Conservation (phyloP, 2,329 filamentous ascomycete species). For the Xylaria sp. region DNA sequence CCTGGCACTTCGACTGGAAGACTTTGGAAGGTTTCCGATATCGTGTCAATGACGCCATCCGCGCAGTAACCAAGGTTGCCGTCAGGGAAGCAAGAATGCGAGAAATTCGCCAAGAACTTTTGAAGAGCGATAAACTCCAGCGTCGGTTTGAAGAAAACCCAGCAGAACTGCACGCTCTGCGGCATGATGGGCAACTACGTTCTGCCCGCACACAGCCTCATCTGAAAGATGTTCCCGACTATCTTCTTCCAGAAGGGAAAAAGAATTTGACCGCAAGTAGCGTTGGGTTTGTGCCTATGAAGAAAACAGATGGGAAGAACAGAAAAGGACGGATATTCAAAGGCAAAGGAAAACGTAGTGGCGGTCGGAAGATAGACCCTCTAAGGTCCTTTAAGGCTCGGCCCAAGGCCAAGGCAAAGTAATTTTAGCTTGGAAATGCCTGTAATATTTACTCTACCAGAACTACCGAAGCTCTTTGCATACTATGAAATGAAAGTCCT, state of each 20-base stretch:
- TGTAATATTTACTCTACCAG: background rate
- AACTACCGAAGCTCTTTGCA: too few relatives aligned
- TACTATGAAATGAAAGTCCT: too few relatives aligned
- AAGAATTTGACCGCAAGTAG: conserved; percentile 69
- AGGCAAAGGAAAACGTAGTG: conserved; percentile 56
- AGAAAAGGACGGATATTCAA: conserved; percentile 51
- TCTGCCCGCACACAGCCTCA: conserved; percentile 86
- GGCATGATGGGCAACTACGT: conserved; percentile 87
- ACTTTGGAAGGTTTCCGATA: conserved; percentile 95
- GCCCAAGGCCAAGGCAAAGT: conserved; percentile 53
- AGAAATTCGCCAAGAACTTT: conserved; percentile 32
- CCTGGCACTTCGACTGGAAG: conserved; percentile 93
- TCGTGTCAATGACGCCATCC: conserved; percentile 88
- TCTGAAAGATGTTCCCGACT: conserved; percentile 88
- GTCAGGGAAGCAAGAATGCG: conserved; percentile 50
- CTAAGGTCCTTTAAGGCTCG: conserved; percentile 84
- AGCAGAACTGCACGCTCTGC: conserved; percentile 80
- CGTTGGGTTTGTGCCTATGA: conserved; percentile 77
- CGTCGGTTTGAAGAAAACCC: conserved; percentile 98
- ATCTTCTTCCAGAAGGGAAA: conserved; percentile 82
- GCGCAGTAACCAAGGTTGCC: conserved; percentile 86
- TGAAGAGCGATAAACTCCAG: conserved; percentile 92
- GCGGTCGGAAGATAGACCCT: conserved; percentile 76
- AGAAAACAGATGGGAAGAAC: conserved; percentile 58
- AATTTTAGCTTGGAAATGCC: conserved; percentile 18